phyloP scores from a whole-genome alignment of 148 eudicot species.

The Mesembryanthemum crystallinum region DNA sequence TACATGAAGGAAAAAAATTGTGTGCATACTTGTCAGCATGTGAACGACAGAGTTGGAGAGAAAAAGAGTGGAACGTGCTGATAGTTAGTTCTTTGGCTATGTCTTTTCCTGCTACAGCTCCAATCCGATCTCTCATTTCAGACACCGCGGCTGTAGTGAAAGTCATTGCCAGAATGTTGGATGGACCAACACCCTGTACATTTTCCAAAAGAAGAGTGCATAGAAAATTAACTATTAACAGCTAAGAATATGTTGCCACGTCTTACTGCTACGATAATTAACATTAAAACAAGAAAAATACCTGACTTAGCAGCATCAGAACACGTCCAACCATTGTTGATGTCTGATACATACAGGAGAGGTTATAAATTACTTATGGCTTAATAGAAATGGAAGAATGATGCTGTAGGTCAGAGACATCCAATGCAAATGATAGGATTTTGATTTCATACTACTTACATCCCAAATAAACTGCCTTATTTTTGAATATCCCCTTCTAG shows the following conservation, averaged over 20 bases:
- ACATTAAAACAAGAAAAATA: slow-evolving; percentile 23
- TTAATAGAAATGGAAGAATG: neutral
- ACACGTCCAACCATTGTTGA: slow-evolving; percentile 98
- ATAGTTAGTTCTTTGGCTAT: slow-evolving; percentile 72
- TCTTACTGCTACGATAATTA: neutral
- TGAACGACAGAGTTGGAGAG: slow-evolving; percentile 81
- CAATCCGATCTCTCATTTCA: slow-evolving; percentile 93
- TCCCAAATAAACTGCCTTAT: neutral
- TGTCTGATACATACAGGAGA: slow-evolving; percentile 49
- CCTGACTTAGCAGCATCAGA: slow-evolving; percentile 78
- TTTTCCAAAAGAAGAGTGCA: slow-evolving; percentile 3
- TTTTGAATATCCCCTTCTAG: neutral
- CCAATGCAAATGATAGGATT: neutral
- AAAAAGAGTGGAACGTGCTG: slow-evolving; percentile 96
- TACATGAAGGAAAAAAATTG: neutral
- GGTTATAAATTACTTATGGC: slow-evolving; percentile 7
- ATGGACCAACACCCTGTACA: slow-evolving; percentile 71
- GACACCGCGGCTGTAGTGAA: slow-evolving; percentile 98
- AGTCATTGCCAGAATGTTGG: slow-evolving; percentile 95
- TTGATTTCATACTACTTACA: neutral
- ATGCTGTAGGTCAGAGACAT: neutral
- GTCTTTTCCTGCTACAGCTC: slow-evolving; percentile 79
- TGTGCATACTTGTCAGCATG: slow-evolving; percentile 93
- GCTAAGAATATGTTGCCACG: neutral
- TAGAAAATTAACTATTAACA: slow-evolving; percentile 10